Evolutionary conservation across 345 rosid genomes (phyloP).

Genomic region (thale cress (Arabidopsis thaliana)): DNA sequence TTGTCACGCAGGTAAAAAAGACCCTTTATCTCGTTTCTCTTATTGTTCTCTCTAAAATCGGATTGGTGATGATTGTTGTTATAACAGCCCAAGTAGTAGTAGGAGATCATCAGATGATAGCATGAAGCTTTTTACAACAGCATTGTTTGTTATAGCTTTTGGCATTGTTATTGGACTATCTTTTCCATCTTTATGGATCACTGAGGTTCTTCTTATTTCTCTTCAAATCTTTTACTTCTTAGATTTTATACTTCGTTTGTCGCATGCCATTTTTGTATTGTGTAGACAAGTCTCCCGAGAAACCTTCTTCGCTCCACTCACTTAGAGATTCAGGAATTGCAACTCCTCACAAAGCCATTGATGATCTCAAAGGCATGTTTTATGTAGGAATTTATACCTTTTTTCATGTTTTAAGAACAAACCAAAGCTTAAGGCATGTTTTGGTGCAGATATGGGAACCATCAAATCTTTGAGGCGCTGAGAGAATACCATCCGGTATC

Average conservation of each 20-base stretch:
- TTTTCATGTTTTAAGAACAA: constrained; percentile 27
- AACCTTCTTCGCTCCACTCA: constrained; percentile 51
- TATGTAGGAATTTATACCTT: neutral
- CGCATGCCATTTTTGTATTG: constrained; percentile 21
- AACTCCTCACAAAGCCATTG: constrained; percentile 38
- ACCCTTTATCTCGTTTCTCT: neutral
- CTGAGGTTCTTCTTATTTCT: constrained; percentile 56
- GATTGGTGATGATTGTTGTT: constrained; percentile 49
- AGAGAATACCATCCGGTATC: constrained; percentile 84
- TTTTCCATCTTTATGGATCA: constrained; percentile 64
- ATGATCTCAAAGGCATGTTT: constrained; percentile 55
- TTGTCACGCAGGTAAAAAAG: constrained; percentile 44
- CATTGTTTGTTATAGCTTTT: constrained; percentile 65
- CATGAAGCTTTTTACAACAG: constrained; percentile 65
- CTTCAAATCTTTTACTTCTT: constrained; percentile 15
- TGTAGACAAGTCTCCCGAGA: constrained; percentile 64
- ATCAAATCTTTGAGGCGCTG: constrained; percentile 91
- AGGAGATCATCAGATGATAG: constrained; percentile 72
- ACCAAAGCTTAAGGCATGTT: constrained; percentile 1
- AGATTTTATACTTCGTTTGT: neutral
- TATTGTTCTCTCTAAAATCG: neutral
- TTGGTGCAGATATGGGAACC: constrained; percentile 69
- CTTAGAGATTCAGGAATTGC: constrained; percentile 45
- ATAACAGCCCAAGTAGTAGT: constrained; percentile 36
- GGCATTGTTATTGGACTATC: constrained; percentile 84